Evolutionary conservation across 805 yeast species (phyloP), one percentile per base, ranked within the genome.

Genomic region (Kodamaea nitidulidarum): DNA sequence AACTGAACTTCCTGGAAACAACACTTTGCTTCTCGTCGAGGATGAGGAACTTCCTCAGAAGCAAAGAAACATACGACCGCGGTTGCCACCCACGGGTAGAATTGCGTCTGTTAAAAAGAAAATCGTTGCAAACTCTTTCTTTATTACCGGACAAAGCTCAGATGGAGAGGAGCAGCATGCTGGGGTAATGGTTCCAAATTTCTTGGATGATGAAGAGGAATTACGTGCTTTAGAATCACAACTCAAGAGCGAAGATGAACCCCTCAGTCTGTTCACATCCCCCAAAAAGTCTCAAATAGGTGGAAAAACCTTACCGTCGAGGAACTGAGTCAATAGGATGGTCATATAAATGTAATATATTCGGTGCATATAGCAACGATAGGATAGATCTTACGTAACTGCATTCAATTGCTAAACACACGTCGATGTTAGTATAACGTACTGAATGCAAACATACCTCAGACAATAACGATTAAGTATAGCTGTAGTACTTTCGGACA

Each of bases 1-100:
- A 25, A 54, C 60, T 8, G 67, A 61, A 8, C 64, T 73, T n/a
- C 70, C 79, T n/a, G 60, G 64, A 7, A 49, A 53, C 12, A 44
- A 49, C 16, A 46, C 52, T 3, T 57, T 84, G 9, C 32, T 39
- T 2, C 54, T 69, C 36, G 61, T 84, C 36, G 96, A 88, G 54
- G 96, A 90, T 52, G 96, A 86, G 12, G 90, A 84, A 40, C 69
- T 87, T 49, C 88, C 95, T 0, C 78, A 81, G 41, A 88, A 86
- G 52, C 85, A 80, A 49, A 72, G 90, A 41, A 80, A 81, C 45
- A 72, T 73, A 20, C 71, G 90, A 48, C 83, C 95, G 1, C 81
- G 88, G 52, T 65, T 93, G 36, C 96, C 97, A 9, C 96, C 96
- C 5, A 84, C 87, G 21, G 96, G 96, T 26, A 88, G 84, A 59